Conservation (phyloP, 2,329 filamentous ascomycete species). For the Orbilia oligospora region DNA sequence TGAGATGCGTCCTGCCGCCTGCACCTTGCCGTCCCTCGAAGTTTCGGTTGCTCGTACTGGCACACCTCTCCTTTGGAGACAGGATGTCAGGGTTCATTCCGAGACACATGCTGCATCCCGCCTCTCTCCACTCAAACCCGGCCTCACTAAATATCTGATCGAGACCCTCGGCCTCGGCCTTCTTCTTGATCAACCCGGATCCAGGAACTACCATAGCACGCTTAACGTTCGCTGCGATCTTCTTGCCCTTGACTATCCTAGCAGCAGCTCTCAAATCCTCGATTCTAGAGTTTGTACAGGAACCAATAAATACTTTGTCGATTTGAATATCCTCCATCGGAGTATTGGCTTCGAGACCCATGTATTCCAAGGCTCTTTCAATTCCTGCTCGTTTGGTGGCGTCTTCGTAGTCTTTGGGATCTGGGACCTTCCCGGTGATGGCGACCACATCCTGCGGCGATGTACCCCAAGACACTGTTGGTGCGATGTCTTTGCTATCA, state of each 20-base stretch:
- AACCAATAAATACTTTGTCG: constrained; percentile 98
- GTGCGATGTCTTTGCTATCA: constrained; percentile 90
- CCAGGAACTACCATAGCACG: constrained; percentile 96
- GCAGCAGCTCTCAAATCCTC: constrained; percentile 94
- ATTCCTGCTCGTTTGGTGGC: constrained; percentile 85
- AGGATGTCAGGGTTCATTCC: constrained; percentile 99
- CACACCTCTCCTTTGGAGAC: constrained; percentile 90
- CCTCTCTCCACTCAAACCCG: constrained; percentile 98
- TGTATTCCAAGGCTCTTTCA: constrained; percentile 89
- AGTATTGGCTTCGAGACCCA: constrained; percentile 89
- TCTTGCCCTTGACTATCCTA: constrained; percentile 86
- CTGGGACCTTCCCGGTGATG: constrained; percentile 90
- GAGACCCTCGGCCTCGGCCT: constrained; percentile 90
- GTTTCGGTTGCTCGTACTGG: constrained; percentile 95
- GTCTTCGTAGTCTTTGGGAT: constrained; percentile 86
- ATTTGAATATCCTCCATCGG: constrained; percentile 91
- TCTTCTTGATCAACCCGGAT: constrained; percentile 91
- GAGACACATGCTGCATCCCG: constrained; percentile 98
- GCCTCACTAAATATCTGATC: constrained; percentile 93
- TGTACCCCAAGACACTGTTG: constrained; percentile 96
- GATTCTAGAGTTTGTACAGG: constrained; percentile 96
- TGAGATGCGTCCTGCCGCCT: constrained; percentile 89
- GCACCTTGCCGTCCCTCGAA: constrained; percentile 97
- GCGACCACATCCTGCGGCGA: constrained; percentile 96
- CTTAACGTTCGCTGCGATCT: constrained; percentile 89